Evolutionary conservation across 352 stramenopile species (phyloP), one percentile per base, ranked within the genome.

Genomic region (Pythium plurisporium): DNA sequence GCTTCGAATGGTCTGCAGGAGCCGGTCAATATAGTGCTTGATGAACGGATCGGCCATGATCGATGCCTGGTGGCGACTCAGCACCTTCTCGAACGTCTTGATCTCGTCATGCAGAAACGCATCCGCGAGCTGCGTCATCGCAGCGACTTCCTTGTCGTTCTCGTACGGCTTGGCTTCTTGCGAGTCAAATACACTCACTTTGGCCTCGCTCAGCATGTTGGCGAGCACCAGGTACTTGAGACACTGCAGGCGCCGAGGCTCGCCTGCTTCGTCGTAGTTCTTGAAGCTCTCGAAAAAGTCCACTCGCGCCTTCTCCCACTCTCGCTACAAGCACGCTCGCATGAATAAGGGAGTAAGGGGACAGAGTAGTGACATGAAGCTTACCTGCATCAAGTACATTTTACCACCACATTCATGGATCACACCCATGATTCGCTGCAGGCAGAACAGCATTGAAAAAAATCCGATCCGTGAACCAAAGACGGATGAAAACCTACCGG

Each of bases 201-300:
- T 90, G 4, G 86, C 96, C 42, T 95, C 89, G 61, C 94, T 94
- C 31, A 98, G 69, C 94, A 98, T 98, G 56, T 94, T 97, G 27
- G 92, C 92, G 53, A 98, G 76, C 22, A 98, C 92, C 15, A 98
- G 65, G 61, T 98, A 98, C 69, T 98, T 98, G 33, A 98, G 72
- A 70, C 89, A 97, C 55, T 96, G 85, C 31, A 98, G 72, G 8
- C 94, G 74, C 43, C 80, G 79, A 20, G 80, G 75, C 72, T 98
- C 94, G 30, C 94, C 94, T n/a, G 94, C 94, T 70, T 98, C 94
- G 67, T 98, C 94, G 64, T 97, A 98, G 58, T 82, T 96, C 66
- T 98, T 98, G 70, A 98, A 98, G 10, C 89, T 92, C 48, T 96
- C 89, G 58, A 98, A 98, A 48, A 98, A 98, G 23, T 96, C 91